phyloP scores from a whole-genome alignment of 306 rosid species.

The Quercus suber region DNA sequence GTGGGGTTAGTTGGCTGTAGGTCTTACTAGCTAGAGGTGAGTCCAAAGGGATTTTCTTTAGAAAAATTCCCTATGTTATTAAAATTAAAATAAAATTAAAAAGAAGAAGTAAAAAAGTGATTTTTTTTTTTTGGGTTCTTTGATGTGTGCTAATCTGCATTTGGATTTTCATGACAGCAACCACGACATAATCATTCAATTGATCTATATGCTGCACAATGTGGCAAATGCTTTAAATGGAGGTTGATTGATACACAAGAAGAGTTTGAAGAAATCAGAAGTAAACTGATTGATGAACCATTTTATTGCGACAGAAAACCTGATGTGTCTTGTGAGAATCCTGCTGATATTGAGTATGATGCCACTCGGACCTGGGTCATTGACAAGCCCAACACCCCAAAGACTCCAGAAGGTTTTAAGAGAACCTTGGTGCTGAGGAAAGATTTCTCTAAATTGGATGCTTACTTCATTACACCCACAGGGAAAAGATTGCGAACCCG shows the following conservation, averaged over 20 bases:
- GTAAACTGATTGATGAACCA: conserved; percentile 47
- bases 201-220: conserved; percentile 69
- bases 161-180: conserved; percentile 42
- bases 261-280: conserved; percentile 79
- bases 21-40: too few species aligned
- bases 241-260: conserved; percentile 67
- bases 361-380: conserved; percentile 79
- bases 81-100: too few species aligned
- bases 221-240: conserved; percentile 77
- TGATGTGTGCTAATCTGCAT: conserved; percentile 21
- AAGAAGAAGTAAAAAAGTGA: too few species aligned
- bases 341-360: conserved; percentile 70
- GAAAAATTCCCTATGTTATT: too few species aligned
- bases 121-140: too few species aligned
- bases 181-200: conserved; percentile 27
- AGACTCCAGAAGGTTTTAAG: conserved; percentile 71
- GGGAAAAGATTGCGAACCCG: conserved; percentile 76
- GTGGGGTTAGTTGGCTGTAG: too few species aligned
- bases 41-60: too few species aligned
- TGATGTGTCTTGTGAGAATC: conserved; percentile 56
- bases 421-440: conserved; percentile 67
- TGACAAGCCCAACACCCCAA: conserved; percentile 78
- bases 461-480: conserved; percentile 59
- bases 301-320: conserved; percentile 54
- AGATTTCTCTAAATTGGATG: conserved; percentile 79